phyloP scores from a whole-genome alignment of 441 rosid genomes.

The Geranium incanum region DNA sequence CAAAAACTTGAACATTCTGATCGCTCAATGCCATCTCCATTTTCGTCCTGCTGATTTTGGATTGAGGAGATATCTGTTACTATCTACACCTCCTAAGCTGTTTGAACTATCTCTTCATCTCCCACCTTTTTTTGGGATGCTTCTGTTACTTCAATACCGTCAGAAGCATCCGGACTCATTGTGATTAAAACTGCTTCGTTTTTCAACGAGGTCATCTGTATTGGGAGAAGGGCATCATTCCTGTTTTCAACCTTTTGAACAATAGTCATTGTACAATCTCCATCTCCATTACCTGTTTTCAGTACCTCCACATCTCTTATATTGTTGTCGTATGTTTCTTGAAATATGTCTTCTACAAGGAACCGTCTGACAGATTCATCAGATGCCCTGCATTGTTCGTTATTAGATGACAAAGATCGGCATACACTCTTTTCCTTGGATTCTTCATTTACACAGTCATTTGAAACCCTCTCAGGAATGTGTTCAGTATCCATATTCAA shows the following conservation, averaged over 20 bases:
- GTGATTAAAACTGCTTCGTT: background rate
- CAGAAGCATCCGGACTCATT: background rate
- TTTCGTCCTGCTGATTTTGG: background rate
- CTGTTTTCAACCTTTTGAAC: background rate
- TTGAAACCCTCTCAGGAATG: background rate
- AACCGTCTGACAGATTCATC: background rate
- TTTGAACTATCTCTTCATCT: background rate
- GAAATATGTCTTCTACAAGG: background rate
- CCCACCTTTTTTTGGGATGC: background rate
- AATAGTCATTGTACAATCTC: background rate
- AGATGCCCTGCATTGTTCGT: background rate
- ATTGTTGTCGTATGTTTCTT: background rate
- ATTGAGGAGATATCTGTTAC: background rate
- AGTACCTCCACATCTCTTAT: background rate
- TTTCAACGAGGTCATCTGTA: background rate
- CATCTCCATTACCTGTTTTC: background rate
- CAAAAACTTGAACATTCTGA: background rate
- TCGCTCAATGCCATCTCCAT: background rate
- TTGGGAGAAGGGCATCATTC: background rate
- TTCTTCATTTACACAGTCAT: background rate
- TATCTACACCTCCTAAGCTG: background rate
- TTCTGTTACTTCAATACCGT: background rate
- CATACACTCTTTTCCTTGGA: background rate
- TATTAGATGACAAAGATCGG: background rate
- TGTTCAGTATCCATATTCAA: background rate